Conservation (phyloP, 2,329 filamentous ascomycete species). For the Aspergillus pseudotamarii region DNA sequence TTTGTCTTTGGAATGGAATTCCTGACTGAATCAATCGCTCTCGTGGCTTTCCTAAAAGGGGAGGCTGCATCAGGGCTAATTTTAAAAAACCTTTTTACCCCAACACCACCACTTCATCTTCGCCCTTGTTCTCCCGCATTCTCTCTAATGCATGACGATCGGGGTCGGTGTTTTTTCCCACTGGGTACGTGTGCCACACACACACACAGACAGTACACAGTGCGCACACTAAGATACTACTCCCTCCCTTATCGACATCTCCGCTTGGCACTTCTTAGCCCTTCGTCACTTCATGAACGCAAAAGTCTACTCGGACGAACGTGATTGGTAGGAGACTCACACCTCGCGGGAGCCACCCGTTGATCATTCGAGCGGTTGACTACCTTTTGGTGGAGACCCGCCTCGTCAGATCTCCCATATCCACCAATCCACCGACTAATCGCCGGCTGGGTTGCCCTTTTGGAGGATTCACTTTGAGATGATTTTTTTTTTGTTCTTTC, state of each 20-base stretch:
- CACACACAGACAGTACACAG: too few relatives aligned
- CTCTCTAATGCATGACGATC: slow-evolving; percentile 20
- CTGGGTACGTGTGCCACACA: slow-evolving; percentile 12
- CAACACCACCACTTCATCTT: slow-evolving; percentile 1
- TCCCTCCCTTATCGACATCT: not conserved
- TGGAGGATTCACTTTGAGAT: not conserved
- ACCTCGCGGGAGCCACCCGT: slow-evolving; percentile 11
- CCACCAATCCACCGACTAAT: slow-evolving; percentile 9
- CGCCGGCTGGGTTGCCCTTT: not conserved
- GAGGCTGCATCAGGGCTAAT: slow-evolving; percentile 11
- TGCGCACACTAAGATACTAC: too few relatives aligned
- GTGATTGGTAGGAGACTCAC: slow-evolving; percentile 18
- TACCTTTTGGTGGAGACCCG: slow-evolving; percentile 13
- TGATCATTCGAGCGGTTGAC: slow-evolving; percentile 22
- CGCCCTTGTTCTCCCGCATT: slow-evolving; percentile 16
- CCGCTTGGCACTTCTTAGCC: slow-evolving; percentile 8
- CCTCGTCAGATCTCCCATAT: slow-evolving; percentile 17
- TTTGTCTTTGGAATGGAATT: not conserved
- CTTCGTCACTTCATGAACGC: slow-evolving; percentile 6
- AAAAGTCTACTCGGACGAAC: slow-evolving; percentile 9
- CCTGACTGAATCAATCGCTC: not conserved
- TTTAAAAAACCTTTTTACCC: slow-evolving; percentile 6
- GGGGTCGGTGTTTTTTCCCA: slow-evolving; percentile 14
- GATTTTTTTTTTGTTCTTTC: not conserved
- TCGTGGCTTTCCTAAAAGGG: slow-evolving; percentile 11